phyloP scores from a whole-genome alignment of 2,329 filamentous ascomycete species.

The Chrysosporium queenslandicum region DNA sequence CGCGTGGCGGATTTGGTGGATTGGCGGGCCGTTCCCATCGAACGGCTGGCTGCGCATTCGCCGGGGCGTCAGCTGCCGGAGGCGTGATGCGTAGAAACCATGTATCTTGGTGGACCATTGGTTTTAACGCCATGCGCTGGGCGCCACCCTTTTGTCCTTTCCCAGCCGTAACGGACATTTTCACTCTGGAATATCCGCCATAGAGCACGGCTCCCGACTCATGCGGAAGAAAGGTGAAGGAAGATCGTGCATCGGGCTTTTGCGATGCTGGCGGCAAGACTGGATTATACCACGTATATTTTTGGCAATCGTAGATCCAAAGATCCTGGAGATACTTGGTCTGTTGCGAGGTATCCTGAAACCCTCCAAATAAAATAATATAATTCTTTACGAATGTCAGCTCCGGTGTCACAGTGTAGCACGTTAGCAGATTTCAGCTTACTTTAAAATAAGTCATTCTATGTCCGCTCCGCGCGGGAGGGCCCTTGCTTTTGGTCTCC shows the following conservation, averaged over 20 bases:
- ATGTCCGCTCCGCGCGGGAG: constrained; percentile 80
- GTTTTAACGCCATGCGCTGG: constrained; percentile 65
- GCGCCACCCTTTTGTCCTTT: constrained; percentile 55
- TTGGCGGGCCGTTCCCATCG: constrained; percentile 95
- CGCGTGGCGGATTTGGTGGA: constrained; percentile 68
- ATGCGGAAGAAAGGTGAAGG: constrained; percentile 83
- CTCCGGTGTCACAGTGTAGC: background rate
- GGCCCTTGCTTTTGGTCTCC: constrained; percentile 62
- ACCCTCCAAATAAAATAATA: constrained; percentile 89
- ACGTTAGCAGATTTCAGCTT: background rate
- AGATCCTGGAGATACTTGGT: constrained; percentile 89
- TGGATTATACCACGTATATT: constrained; percentile 74
- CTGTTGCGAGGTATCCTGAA: constrained; percentile 91
- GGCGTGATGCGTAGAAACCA: constrained; percentile 79
- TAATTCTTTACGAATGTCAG: constrained; percentile 51
- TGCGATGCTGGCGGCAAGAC: constrained; percentile 64
- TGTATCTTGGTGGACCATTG: constrained; percentile 86
- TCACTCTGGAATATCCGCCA: constrained; percentile 88
- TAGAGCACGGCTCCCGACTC: constrained; percentile 83
- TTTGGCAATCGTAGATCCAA: constrained; percentile 89
- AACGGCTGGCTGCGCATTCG: constrained; percentile 58
- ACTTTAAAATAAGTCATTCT: constrained; percentile 90
- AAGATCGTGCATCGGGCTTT: constrained; percentile 83
- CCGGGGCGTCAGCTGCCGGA: constrained; percentile 55
- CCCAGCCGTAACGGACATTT: constrained; percentile 49